phyloP scores from a whole-genome alignment of 306 rosid species.

The Acacia melanoxylon region DNA sequence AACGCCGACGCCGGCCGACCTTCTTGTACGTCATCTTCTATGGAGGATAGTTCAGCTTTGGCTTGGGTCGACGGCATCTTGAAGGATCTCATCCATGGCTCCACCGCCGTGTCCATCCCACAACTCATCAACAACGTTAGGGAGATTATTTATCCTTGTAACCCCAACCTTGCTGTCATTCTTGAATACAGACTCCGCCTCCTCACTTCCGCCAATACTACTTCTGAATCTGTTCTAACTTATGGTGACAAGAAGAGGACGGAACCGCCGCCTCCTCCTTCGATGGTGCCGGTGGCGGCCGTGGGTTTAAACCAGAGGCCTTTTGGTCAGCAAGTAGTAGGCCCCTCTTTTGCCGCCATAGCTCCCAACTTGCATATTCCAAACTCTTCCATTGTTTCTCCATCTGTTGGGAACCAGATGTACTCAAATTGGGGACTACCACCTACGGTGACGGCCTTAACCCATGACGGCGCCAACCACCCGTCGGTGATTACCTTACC shows the following conservation, averaged over 20 bases:
- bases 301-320: constrained; percentile 12
- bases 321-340: constrained; percentile 10
- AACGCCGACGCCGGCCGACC: background rate
- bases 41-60: constrained; percentile 72
- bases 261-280: constrained; percentile 10
- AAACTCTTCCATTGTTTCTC: constrained; percentile 25
- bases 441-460: constrained; percentile 10
- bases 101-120: constrained; percentile 75
- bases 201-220: constrained; percentile 34
- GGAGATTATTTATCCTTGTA: constrained; percentile 92
- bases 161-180: constrained; percentile 83
- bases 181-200: constrained; percentile 86
- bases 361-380: constrained; percentile 31
- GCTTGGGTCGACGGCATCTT: constrained; percentile 88
- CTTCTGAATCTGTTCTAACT: constrained; percentile 18
- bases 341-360: background rate
- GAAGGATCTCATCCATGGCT: constrained; percentile 83
- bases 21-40: constrained; percentile 26
- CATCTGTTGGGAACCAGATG: constrained; percentile 37
- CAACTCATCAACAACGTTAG: constrained; percentile 90
- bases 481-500: constrained; percentile 37
- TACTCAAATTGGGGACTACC: constrained; percentile 60
- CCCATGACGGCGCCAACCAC: constrained; percentile 8
- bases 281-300: background rate
- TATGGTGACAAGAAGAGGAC: constrained; percentile 25